Percentiles rank a stretch among this genome's conserved stretches.
phyloP scores from a whole-genome alignment of 768 basidiomycete species.

The Lactarius deliciosus region DNA sequence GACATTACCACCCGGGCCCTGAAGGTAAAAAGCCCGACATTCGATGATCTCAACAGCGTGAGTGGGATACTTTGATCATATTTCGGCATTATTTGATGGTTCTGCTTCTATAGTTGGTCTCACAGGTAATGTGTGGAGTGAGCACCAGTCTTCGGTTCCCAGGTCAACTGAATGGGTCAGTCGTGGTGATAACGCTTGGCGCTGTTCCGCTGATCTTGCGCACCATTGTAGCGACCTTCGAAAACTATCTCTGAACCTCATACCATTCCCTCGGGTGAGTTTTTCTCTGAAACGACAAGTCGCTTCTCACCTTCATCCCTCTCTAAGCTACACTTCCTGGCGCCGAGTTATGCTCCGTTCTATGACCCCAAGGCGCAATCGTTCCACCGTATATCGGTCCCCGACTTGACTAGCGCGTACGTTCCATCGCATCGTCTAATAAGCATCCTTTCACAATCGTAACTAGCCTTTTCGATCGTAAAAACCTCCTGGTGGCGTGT shows the following conservation, averaged over 20 bases:
- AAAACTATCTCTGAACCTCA: slow-evolving; percentile 89
- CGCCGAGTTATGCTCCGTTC: slow-evolving; percentile 93
- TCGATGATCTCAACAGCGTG: slow-evolving; percentile 69
- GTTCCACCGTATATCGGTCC: slow-evolving; percentile 59
- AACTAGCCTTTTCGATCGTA: slow-evolving; percentile 74
- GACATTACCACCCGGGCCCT: slow-evolving; percentile 66
- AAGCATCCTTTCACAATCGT: neutral
- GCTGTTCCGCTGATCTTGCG: slow-evolving; percentile 1
- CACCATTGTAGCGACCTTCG: slow-evolving; percentile 64
- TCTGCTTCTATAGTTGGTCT: slow-evolving; percentile 52
- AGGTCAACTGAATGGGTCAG: slow-evolving; percentile 87
- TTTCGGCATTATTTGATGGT: neutral
- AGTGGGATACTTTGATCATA: slow-evolving; percentile 25
- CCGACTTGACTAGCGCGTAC: slow-evolving; percentile 75
- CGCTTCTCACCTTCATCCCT: slow-evolving; percentile 5
- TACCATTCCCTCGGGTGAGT: slow-evolving; percentile 91
- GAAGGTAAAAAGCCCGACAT: slow-evolving; percentile 62
- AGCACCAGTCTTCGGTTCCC: slow-evolving; percentile 91
- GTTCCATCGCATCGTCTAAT: slow-evolving; percentile 31
- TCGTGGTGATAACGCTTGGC: slow-evolving; percentile 6
- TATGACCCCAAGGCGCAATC: slow-evolving; percentile 60
- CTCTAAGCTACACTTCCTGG: slow-evolving; percentile 88
- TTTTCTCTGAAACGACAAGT: neutral
- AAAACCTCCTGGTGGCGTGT: slow-evolving; percentile 78
- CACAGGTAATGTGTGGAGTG: slow-evolving; percentile 92